A percentile compares a stretch with the other conserved stretches of the same genome.
Evolutionary conservation across 192 early-diverging fungal species (phyloP).

Genomic region (Coemansia sp.): DNA sequence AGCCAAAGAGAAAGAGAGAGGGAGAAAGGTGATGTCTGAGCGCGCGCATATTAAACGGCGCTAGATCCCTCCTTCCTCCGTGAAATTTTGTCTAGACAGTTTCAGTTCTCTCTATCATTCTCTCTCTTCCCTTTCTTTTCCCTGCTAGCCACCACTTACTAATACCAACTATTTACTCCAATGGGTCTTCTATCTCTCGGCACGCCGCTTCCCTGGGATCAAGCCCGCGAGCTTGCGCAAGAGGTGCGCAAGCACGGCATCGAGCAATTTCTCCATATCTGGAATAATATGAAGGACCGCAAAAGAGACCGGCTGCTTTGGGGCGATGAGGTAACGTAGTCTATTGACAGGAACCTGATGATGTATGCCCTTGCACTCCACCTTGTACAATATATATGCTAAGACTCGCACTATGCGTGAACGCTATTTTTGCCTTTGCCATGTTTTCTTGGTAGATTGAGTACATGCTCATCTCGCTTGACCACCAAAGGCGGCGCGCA

Average conservation of each 20-base stretch:
- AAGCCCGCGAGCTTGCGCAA: constrained; percentile 79
- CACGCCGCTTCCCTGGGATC: constrained; percentile 95
- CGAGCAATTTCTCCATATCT: constrained; percentile 88
- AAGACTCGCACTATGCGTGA: not conserved
- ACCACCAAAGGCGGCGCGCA: constrained; percentile 69
- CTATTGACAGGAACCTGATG: not conserved
- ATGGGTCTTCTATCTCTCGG: constrained; percentile 96
- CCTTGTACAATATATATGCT: not conserved
- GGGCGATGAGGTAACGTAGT: constrained; percentile 87
- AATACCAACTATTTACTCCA: not conserved
- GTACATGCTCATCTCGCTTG: constrained; percentile 84
- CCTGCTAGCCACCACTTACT: not conserved
- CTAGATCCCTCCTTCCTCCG: not conserved
- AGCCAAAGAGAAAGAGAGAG: not conserved
- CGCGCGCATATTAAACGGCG: not conserved
- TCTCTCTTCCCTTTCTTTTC: not conserved
- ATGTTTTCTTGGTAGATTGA: constrained; percentile 65
- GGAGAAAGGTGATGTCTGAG: not conserved
- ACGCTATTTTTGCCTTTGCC: not conserved
- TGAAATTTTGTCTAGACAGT: not conserved
- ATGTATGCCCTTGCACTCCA: not conserved
- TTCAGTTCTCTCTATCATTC: not conserved
- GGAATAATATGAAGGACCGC: constrained; percentile 75
- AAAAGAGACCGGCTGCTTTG: constrained; percentile 82
- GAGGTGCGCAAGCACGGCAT: constrained; percentile 93